Percentiles rank a stretch among this genome's conserved stretches.
Evolutionary conservation across 495 filamentous ascomycete species (phyloP).

Genomic region (Trichoderma gamsii): DNA sequence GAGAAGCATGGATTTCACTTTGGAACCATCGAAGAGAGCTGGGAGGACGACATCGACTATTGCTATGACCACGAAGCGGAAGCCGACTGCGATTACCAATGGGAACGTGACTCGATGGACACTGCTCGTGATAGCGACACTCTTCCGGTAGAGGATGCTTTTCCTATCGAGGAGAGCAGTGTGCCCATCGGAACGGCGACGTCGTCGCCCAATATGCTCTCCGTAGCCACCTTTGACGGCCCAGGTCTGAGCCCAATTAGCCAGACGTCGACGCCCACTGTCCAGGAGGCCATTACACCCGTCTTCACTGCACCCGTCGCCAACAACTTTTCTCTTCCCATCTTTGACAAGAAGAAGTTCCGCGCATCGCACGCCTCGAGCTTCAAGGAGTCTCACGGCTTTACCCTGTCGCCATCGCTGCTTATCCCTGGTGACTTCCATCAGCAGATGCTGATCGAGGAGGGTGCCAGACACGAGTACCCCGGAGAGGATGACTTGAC

Average conservation of each 20-base stretch:
- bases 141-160: constrained; percentile 22
- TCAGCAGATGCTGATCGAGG: constrained; percentile 38
- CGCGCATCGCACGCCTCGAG: constrained; percentile 40
- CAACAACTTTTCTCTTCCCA: constrained; percentile 15
- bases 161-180: constrained; percentile 29
- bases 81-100: constrained; percentile 85
- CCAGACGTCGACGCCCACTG: constrained; percentile 38
- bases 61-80: constrained; percentile 89
- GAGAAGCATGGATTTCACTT: constrained; percentile 94
- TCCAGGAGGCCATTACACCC: constrained; percentile 28
- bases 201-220: background rate
- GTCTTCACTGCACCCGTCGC: constrained; percentile 39
- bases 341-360: constrained; percentile 17
- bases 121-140: constrained; percentile 28
- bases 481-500: constrained; percentile 31
- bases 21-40: constrained; percentile 49
- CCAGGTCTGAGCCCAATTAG: constrained; percentile 18
- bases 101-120: constrained; percentile 55
- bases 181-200: constrained; percentile 30
- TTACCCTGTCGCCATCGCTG: constrained; percentile 48
- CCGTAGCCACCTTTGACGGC: background rate
- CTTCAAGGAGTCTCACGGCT: constrained; percentile 51
- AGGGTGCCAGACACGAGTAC: constrained; percentile 27
- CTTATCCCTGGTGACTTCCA: constrained; percentile 48
- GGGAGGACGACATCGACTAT: constrained; percentile 94